Base-by-base conservation (phyloP, 1,284 basidiomycete genomes). In the Ustilago xerochloae region DNA sequence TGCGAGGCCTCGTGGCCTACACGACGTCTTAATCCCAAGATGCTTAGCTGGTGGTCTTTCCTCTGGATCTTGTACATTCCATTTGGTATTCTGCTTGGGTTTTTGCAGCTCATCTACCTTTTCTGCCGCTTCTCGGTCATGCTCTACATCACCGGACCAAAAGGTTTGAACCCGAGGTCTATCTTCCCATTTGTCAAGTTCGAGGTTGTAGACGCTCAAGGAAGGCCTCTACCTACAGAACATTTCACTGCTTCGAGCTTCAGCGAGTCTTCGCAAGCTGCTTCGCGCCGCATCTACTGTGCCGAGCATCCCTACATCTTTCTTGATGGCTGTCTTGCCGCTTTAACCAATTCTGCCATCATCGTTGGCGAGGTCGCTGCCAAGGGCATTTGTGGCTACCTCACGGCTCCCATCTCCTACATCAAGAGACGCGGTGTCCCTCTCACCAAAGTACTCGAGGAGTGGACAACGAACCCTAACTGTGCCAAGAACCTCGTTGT, bases 1-100 rank as follows among this genome's bases (percentile, higher is more conserved):
- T 63, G 61, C 45, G 61, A 63, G 61, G 61, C 61, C 29, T 63
- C 61, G 35, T 63, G 61, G 61, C 61, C 61, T 26, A 47, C 61
- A 30, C 54, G 61, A 41, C 61, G 61, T 48, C 54, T 63, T n/a
- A 63, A 63, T 33, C 61, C 61, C 41, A 63, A 63, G 47, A 46
- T 33, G 22, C 54, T 63, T 35, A 52, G 48, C 20, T 63, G 61
- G 61, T 63, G 54, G 61, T 52, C 61, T 4, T 57, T 63, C 24
- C 54, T 63, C 12, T 63, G 61, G 61, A 52, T 63, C 22, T 30
- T 63, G 10, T 63, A 52, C 35, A 38, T 63, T 16, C 61, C 61
- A 4, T 52, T 63, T 29, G 61, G 61, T 3, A n/a, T 63, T 9
- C 13, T 63, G 28, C 54, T 63, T 9, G 49, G 41, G 10, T 47